These are phyloP conservation scores for Solanum lignicaule DNA, from an alignment of 257 asterid genomes.

Conservation along the genomic window DNA sequence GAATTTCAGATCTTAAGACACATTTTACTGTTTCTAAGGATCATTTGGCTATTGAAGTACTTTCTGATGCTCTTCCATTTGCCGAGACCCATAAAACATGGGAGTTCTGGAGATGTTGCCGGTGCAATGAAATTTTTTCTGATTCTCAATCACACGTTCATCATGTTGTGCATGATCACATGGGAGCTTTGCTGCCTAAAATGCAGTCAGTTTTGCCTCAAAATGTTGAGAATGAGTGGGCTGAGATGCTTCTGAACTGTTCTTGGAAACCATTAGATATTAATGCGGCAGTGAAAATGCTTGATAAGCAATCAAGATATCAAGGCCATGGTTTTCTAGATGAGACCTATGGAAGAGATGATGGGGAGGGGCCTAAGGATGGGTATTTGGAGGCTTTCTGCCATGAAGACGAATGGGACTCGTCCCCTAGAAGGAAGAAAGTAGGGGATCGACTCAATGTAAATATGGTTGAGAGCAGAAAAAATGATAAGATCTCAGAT, in stretches of 20 bases:
- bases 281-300: conserved; percentile 41
- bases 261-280: conserved; percentile 81
- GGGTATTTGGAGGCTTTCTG: conserved; percentile 54
- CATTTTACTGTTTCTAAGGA: conserved; percentile 51
- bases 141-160: conserved; percentile 41
- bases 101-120: conserved; percentile 67
- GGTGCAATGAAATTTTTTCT: conserved; percentile 44
- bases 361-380: conserved; percentile 42
- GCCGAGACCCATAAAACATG: conserved; percentile 46
- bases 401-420: conserved; percentile 48
- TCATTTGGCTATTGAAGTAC: conserved; percentile 27
- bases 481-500: conserved; percentile 40
- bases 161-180: conserved; percentile 56
- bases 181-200: conserved; percentile 59
- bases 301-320: conserved; percentile 33
- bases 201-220: conserved; percentile 66
- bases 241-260: conserved; percentile 73
- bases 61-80: conserved; percentile 52
- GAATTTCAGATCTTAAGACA: conserved; percentile 40
- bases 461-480: conserved; percentile 29
- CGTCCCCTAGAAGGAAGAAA: conserved; percentile 43
- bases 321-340: conserved; percentile 30
- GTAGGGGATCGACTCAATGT: conserved; percentile 28
- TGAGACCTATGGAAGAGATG: conserved; percentile 35
- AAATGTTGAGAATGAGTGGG: conserved; percentile 69